A percentile compares a stretch with the other conserved stretches of the same genome.
Evolutionary conservation across 352 stramenopile species (phyloP).

Genomic region (Pythium rishiriense): DNA sequence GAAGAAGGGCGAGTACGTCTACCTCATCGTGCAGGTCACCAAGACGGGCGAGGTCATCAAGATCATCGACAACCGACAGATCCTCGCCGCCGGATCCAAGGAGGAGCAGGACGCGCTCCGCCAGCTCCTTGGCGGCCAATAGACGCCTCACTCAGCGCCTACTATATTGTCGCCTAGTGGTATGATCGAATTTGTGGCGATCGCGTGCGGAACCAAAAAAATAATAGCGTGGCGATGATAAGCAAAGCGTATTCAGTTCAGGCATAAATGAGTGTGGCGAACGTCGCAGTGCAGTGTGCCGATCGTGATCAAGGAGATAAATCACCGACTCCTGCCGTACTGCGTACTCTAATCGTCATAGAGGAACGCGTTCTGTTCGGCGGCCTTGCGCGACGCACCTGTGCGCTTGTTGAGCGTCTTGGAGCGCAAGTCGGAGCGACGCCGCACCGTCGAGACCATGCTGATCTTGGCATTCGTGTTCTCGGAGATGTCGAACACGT

Average conservation of each 20-base stretch:
- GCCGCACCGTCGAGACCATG: slow-evolving; percentile 49
- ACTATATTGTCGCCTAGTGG: neutral
- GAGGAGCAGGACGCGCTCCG: slow-evolving; percentile 80
- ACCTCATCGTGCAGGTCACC: slow-evolving; percentile 95
- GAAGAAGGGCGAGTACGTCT: slow-evolving; percentile 94
- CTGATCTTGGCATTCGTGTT: slow-evolving; percentile 46
- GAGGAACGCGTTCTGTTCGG: slow-evolving; percentile 65
- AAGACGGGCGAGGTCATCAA: slow-evolving; percentile 89
- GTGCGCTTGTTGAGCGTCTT: slow-evolving; percentile 61
- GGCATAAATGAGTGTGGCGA: neutral
- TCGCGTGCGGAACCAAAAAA: neutral
- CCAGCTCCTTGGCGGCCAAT: slow-evolving; percentile 64
- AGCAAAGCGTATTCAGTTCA: neutral
- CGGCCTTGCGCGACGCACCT: slow-evolving; percentile 51
- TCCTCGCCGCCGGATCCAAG: slow-evolving; percentile 68
- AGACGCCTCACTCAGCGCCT: slow-evolving; percentile 15
- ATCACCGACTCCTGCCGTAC: neutral
- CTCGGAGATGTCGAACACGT: slow-evolving; percentile 63
- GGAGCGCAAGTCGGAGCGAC: slow-evolving; percentile 45
- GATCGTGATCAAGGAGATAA: neutral
- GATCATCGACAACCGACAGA: slow-evolving; percentile 92
- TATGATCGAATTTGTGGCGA: neutral
- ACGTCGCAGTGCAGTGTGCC: neutral
- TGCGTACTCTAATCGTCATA: slow-evolving; percentile 44
- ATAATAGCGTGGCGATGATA: neutral